Conservation (phyloP, 2,329 filamentous ascomycete species). For the Emericellopsis atlantica region DNA sequence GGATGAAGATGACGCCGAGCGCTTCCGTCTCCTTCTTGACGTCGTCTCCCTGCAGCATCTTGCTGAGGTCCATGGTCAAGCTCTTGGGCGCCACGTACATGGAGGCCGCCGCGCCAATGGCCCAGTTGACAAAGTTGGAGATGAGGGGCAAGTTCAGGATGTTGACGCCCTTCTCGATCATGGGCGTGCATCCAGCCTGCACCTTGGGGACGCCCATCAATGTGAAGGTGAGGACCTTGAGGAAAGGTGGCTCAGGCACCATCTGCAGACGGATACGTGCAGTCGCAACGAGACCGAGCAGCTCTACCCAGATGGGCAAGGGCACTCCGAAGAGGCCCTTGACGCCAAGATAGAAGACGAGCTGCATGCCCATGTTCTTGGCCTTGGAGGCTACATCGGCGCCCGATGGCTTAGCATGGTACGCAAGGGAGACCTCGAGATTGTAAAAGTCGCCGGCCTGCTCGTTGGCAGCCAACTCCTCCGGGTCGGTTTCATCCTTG, state of each 20-base stretch:
- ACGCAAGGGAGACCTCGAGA: conserved; percentile 79
- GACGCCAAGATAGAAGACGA: conserved; percentile 87
- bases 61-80: conserved; percentile 81
- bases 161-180: conserved; percentile 84
- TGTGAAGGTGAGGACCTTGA: conserved; percentile 86
- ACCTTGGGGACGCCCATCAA: conserved; percentile 90
- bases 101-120: conserved; percentile 72
- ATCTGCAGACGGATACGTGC: conserved; percentile 73
- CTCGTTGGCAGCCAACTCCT: conserved; percentile 80
- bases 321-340: conserved; percentile 83
- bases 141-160: conserved; percentile 86
- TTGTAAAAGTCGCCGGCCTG: conserved; percentile 91
- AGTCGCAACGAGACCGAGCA: conserved; percentile 84
- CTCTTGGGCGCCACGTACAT: conserved; percentile 94
- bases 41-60: conserved; percentile 82
- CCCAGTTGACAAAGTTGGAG: conserved; percentile 93
- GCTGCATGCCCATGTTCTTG: conserved; percentile 92
- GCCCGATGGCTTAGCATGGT: conserved; percentile 70
- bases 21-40: conserved; percentile 83
- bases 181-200: conserved; percentile 77
- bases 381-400: conserved; percentile 66
- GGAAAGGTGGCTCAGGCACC: conserved; percentile 80
- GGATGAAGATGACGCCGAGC: conserved; percentile 80
- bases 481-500: conserved; percentile 67
- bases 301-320: conserved; percentile 76